phyloP scores from a whole-genome alignment of 331 rosid genomes.

The Malus hybrid region DNA sequence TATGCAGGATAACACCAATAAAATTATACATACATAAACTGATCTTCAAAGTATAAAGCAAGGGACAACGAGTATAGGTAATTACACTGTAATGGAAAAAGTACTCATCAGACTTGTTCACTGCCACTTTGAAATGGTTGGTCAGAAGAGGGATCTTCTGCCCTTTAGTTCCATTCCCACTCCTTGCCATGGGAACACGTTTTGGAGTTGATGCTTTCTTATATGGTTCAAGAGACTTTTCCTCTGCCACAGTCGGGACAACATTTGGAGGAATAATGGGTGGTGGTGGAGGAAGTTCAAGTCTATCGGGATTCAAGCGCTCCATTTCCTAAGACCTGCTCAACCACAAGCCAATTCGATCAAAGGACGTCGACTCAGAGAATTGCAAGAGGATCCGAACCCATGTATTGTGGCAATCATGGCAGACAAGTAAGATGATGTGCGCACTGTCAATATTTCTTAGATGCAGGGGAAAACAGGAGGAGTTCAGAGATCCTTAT shows the following conservation, averaged over 20 bases:
- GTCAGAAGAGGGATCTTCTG: conserved; percentile 44
- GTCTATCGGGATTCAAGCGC: neutral
- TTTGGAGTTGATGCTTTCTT: conserved; percentile 28
- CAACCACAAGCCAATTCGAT: neutral
- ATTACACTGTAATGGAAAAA: conserved; percentile 84
- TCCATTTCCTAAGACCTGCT: neutral
- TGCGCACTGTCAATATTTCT: neutral
- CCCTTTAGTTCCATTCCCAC: conserved; percentile 49
- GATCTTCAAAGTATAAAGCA: neutral
- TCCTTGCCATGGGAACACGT: conserved; percentile 58
- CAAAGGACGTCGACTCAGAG: neutral
- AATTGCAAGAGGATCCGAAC: neutral
- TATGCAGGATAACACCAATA: too few species aligned
- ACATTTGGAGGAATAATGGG: conserved; percentile 48
- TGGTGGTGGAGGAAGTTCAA: conserved; percentile 57
- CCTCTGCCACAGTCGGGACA: conserved; percentile 41
- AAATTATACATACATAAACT: neutral
- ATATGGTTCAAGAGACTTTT: conserved; percentile 18
- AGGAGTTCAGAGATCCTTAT: neutral
- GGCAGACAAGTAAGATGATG: too few species aligned
- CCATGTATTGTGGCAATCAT: neutral
- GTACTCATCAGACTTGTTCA: conserved; percentile 35
- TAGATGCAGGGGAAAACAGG: too few species aligned
- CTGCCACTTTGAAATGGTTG: conserved; percentile 63
- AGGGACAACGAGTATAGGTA: neutral